These are phyloP conservation scores for Atkinsonella hypoxylon DNA, from an alignment of 2,329 filamentous ascomycete species.

Conservation along the genomic window DNA sequence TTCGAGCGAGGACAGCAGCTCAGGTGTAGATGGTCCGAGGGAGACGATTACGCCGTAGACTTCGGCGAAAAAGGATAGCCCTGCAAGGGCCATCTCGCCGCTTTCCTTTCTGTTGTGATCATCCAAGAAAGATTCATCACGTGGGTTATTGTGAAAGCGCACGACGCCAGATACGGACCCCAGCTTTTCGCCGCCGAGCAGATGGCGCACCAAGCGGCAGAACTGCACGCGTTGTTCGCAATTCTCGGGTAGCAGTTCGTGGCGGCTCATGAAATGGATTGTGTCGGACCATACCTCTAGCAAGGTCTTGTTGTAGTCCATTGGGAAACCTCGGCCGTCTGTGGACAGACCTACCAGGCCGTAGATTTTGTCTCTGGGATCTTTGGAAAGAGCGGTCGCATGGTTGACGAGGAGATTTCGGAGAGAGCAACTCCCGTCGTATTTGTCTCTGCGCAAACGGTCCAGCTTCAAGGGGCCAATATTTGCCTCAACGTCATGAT, in stretches of 20 bases:
- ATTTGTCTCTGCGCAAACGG: constrained; percentile 6
- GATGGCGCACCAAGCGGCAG: constrained; percentile 4
- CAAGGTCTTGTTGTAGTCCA: constrained; percentile 14
- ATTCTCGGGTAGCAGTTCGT: constrained; percentile 3
- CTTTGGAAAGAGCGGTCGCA: constrained; percentile 6
- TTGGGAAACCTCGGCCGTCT: constrained; percentile 9
- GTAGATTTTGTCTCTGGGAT: constrained; percentile 16
- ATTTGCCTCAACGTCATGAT: neutral
- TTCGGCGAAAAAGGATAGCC: constrained; percentile 2
- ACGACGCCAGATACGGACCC: constrained; percentile 7
- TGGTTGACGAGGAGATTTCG: constrained; percentile 7
- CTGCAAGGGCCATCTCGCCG: constrained; percentile 6
- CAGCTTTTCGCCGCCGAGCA: constrained; percentile 7
- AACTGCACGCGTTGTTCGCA: constrained; percentile 4
- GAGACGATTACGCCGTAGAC: constrained; percentile 6
- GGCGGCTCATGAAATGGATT: constrained; percentile 10
- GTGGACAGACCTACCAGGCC: constrained; percentile 13
- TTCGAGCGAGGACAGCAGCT: constrained; percentile 7
- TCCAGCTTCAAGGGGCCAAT: constrained; percentile 6
- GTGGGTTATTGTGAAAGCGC: neutral
- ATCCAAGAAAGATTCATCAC: constrained; percentile 2
- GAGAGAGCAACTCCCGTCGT: constrained; percentile 8
- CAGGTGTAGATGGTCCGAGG: constrained; percentile 4
- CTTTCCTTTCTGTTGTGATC: neutral
- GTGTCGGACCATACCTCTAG: constrained; percentile 14